Conservation (phyloP, 176 grass and related monocot species). For the Triticum dicoccoides region DNA sequence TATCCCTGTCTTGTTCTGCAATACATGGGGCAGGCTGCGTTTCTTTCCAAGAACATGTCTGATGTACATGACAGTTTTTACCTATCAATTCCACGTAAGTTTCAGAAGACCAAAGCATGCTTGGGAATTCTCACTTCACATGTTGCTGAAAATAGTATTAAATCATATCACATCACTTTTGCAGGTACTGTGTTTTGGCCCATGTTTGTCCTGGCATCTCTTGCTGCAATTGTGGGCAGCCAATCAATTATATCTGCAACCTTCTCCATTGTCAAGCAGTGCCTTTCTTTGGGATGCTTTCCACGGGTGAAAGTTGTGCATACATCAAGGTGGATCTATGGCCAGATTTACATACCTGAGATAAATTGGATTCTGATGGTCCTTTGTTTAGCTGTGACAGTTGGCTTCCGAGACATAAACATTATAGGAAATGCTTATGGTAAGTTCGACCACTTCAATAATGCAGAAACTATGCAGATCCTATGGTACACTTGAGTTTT, state of each 20-base stretch:
- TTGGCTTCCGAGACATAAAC: conserved; percentile 57
- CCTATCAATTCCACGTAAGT: conserved; percentile 63
- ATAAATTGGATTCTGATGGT: conserved; percentile 86
- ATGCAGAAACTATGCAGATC: neutral
- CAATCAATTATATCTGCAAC: conserved; percentile 81
- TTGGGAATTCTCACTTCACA: neutral
- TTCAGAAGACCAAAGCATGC: neutral
- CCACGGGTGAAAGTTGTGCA: conserved; percentile 75
- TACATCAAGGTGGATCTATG: conserved; percentile 75
- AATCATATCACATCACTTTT: conserved; percentile 21
- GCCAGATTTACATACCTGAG: conserved; percentile 86
- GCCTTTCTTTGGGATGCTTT: conserved; percentile 70
- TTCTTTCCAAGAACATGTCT: conserved; percentile 60
- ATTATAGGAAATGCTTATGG: conserved; percentile 80
- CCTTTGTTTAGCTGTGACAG: conserved; percentile 57
- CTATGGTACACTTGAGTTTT: neutral
- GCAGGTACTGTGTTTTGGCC: conserved; percentile 74
- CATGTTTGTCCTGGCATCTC: conserved; percentile 64
- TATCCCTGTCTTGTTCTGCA: conserved; percentile 79
- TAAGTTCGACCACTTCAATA: conserved; percentile 40
- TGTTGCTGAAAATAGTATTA: neutral
- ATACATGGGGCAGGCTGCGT: conserved; percentile 83
- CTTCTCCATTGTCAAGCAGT: conserved; percentile 81
- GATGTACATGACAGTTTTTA: conserved; percentile 50
- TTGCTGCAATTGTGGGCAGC: conserved; percentile 71